Conservation (phyloP, 176 grass and related monocot species). For the Musa schizocarpa region DNA sequence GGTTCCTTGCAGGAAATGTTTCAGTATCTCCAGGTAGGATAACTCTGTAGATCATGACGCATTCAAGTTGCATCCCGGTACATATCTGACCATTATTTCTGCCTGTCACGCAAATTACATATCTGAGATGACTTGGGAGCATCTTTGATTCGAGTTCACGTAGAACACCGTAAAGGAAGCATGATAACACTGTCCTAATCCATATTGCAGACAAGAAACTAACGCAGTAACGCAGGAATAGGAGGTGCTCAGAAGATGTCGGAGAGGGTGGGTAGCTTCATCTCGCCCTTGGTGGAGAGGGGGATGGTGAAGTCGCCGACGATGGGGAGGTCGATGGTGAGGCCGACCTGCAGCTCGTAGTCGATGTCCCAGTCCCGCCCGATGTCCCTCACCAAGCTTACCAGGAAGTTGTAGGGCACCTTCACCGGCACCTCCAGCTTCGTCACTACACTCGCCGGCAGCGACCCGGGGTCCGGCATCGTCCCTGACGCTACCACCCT, state of each 20-base stretch:
- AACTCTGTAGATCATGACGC: too few relatives aligned
- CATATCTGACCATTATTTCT: too few relatives aligned
- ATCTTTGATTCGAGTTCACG: too few relatives aligned
- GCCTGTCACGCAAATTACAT: too few relatives aligned
- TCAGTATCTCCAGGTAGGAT: too few relatives aligned
- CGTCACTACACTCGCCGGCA: constrained; percentile 24
- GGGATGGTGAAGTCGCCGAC: constrained; percentile 33
- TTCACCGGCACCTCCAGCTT: constrained; percentile 38
- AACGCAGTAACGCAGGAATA: too few relatives aligned
- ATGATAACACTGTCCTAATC: too few relatives aligned
- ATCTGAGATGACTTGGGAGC: too few relatives aligned
- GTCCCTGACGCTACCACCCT: constrained; percentile 54
- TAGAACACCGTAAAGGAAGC: too few relatives aligned
- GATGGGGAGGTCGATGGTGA: constrained; percentile 55
- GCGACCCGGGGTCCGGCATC: constrained; percentile 65
- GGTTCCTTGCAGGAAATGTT: too few relatives aligned
- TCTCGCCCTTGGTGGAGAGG: constrained; percentile 51
- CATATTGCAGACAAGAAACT: too few relatives aligned
- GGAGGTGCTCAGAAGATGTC: not conserved
- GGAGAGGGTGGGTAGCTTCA: constrained; percentile 54
- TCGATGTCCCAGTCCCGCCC: constrained; percentile 84
- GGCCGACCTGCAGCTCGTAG: constrained; percentile 47
- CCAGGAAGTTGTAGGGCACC: constrained; percentile 68
- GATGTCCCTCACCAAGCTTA: constrained; percentile 47
- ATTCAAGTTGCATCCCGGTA: too few relatives aligned